phyloP scores from a whole-genome alignment of 208 protist species.

The Leptomonas seymouri region DNA sequence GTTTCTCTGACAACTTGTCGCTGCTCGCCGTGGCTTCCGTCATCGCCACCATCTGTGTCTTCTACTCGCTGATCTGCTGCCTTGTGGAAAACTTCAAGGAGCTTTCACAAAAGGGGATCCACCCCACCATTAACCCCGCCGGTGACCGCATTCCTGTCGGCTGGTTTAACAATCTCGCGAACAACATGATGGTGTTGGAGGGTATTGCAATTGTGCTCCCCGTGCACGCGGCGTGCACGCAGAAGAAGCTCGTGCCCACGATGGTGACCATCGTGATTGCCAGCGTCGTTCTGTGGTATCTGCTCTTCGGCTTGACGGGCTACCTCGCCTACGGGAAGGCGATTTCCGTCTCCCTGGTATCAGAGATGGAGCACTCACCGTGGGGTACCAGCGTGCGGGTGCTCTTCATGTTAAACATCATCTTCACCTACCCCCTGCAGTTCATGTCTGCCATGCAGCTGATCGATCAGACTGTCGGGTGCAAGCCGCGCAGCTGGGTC shows the following conservation, averaged over 20 bases:
- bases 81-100: conserved; percentile 31
- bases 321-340: conserved; percentile 67
- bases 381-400: conserved; percentile 55
- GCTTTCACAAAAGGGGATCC: conserved; percentile 25
- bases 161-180: conserved; percentile 74
- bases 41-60: conserved; percentile 64
- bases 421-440: conserved; percentile 81
- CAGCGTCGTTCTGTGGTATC: conserved; percentile 52
- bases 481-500: conserved; percentile 56
- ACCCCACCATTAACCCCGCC: conserved; percentile 27
- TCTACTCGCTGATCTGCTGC: conserved; percentile 59
- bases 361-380: conserved; percentile 39
- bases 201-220: conserved; percentile 77
- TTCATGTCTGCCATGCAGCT: conserved; percentile 83
- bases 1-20: conserved; percentile 64
- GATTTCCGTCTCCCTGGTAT: conserved; percentile 52
- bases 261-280: conserved; percentile 58
- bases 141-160: conserved; percentile 43
- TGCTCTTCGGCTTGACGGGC: conserved; percentile 67
- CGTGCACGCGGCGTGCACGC: conserved; percentile 64
- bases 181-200: conserved; percentile 83
- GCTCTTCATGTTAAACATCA: conserved; percentile 53
- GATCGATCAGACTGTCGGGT: conserved; percentile 53
- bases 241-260: conserved; percentile 55
- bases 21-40: conserved; percentile 63